phyloP scores from a whole-genome alignment of 2,329 filamentous ascomycete genomes.

The Alternaria ventricosa region DNA sequence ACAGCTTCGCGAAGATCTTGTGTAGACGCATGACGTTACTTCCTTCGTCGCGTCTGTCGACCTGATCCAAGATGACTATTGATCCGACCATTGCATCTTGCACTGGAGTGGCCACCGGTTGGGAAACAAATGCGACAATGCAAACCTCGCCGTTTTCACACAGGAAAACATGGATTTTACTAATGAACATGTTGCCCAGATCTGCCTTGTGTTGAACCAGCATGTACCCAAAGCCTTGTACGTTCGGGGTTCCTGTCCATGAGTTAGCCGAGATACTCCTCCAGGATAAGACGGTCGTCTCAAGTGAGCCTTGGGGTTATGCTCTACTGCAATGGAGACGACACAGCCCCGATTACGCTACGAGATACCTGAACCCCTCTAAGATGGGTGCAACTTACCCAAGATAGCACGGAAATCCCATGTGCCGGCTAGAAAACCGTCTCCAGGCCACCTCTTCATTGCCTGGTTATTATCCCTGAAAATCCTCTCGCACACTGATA shows the following conservation, averaged over 20 bases:
- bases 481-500: slow-evolving; percentile 14
- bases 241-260: slow-evolving; percentile 20
- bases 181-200: slow-evolving; percentile 24
- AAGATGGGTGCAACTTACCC: slow-evolving; percentile 7
- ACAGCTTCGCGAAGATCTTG: slow-evolving; percentile 4
- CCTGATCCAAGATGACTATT: neutral
- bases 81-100: neutral
- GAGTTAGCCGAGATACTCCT: neutral
- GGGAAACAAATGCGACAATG: slow-evolving; percentile 20
- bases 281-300: neutral
- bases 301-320: neutral
- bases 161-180: slow-evolving; percentile 21
- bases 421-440: slow-evolving; percentile 18
- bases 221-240: slow-evolving; percentile 27
- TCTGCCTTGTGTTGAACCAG: slow-evolving; percentile 27
- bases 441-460: slow-evolving; percentile 22
- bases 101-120: slow-evolving; percentile 1
- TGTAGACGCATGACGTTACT: slow-evolving; percentile 2
- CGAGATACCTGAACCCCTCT: neutral
- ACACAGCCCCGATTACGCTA: neutral
- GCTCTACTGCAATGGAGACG: neutral
- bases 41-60: neutral
- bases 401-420: slow-evolving; percentile 22
- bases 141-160: slow-evolving; percentile 14
- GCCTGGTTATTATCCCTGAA: slow-evolving; percentile 10